Conservation (phyloP, 2,329 filamentous ascomycete species). For the Pseudonectria foliicola region DNA sequence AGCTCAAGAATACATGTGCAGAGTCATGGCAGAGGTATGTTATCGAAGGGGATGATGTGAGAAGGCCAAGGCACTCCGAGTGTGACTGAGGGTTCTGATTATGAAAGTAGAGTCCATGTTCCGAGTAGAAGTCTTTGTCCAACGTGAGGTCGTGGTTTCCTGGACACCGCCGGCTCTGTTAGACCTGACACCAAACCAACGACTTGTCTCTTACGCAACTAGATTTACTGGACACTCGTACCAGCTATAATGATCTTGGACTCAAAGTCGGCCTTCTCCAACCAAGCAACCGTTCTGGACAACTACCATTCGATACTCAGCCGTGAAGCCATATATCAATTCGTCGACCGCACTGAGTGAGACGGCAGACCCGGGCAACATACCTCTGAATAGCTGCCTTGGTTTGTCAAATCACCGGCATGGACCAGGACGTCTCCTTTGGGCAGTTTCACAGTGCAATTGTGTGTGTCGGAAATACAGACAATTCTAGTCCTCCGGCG, state of each 20-base stretch:
- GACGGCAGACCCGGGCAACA: slow-evolving; percentile 2
- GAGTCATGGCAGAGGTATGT: slow-evolving; percentile 58
- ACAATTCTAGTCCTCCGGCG: slow-evolving; percentile 55
- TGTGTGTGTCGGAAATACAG: slow-evolving; percentile 73
- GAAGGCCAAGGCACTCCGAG: slow-evolving; percentile 44
- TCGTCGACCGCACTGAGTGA: neutral
- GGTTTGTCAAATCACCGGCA: slow-evolving; percentile 70
- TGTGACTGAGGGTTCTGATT: slow-evolving; percentile 48
- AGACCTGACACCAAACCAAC: slow-evolving; percentile 5
- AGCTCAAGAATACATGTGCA: slow-evolving; percentile 45
- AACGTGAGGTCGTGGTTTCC: slow-evolving; percentile 73
- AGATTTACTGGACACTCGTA: slow-evolving; percentile 23
- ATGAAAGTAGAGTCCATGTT: slow-evolving; percentile 48
- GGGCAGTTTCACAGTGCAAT: slow-evolving; percentile 56
- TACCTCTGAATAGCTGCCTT: slow-evolving; percentile 54
- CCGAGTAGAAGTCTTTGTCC: slow-evolving; percentile 53
- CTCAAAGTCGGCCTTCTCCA: slow-evolving; percentile 60
- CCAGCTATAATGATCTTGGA: slow-evolving; percentile 64
- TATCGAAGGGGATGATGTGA: slow-evolving; percentile 48
- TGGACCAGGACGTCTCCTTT: slow-evolving; percentile 69
- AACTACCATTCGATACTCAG: slow-evolving; percentile 31
- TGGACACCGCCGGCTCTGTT: slow-evolving; percentile 22
- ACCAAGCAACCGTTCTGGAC: slow-evolving; percentile 56
- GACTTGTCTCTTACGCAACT: neutral
- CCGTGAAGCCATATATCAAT: slow-evolving; percentile 4